Conservation (phyloP, 2,329 filamentous ascomycete species). For the Penicillium carneum region DNA sequence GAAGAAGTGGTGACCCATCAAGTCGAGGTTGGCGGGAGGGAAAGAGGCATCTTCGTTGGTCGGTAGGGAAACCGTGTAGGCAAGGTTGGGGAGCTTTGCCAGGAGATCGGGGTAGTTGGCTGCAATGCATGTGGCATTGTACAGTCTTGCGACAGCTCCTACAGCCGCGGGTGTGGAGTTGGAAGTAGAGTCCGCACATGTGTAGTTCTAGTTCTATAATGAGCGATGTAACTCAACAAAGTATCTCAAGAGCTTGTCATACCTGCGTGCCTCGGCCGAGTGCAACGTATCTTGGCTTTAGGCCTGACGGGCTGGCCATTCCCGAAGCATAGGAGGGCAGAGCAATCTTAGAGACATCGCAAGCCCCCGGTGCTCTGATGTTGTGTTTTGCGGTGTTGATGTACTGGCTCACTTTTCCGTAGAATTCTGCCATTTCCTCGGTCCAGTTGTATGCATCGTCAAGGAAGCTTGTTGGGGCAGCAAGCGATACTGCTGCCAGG, state of each 20-base stretch:
- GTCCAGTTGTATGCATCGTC: constrained; percentile 49
- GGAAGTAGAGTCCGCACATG: constrained; percentile 70
- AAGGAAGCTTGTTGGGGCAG: constrained; percentile 45
- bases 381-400: constrained; percentile 42
- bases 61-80: constrained; percentile 70
- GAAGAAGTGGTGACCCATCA: constrained; percentile 86
- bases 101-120: constrained; percentile 73
- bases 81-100: constrained; percentile 68
- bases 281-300: constrained; percentile 76
- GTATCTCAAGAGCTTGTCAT: constrained; percentile 25
- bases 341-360: constrained; percentile 45
- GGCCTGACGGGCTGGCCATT: constrained; percentile 67
- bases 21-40: constrained; percentile 64
- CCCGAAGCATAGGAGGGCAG: constrained; percentile 61
- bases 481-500: constrained; percentile 43
- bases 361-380: constrained; percentile 33
- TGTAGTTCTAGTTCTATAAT: constrained; percentile 76
- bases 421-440: constrained; percentile 51
- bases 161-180: constrained; percentile 67
- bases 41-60: constrained; percentile 43
- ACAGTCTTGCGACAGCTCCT: constrained; percentile 83
- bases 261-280: constrained; percentile 79
- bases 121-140: constrained; percentile 83
- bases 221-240: constrained; percentile 19
- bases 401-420: constrained; percentile 49